Evolutionary conservation across 73 alveolate species (phyloP).

Genomic region (Durusdinium trenchii): DNA sequence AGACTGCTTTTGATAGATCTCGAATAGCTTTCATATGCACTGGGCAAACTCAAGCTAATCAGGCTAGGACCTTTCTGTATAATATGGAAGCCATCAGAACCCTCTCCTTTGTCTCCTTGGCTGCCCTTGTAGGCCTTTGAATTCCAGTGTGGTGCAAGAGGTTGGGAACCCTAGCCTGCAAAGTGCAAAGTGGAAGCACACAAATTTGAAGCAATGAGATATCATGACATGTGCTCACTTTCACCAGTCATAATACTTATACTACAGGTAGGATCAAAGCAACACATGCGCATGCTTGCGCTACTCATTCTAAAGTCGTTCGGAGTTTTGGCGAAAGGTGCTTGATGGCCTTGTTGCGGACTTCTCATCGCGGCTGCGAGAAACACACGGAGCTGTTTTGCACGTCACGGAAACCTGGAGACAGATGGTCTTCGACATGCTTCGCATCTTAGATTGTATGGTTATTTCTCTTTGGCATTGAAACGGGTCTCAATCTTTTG

Average conservation of each 20-base stretch:
- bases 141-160: constrained; percentile 35
- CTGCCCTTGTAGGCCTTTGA: constrained; percentile 16
- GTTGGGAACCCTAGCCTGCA: too few species aligned
- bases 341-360: constrained; percentile 63
- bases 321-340: not conserved
- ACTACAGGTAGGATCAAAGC: not conserved
- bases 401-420: constrained; percentile 38
- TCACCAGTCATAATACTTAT: not conserved
- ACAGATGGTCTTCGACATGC: constrained; percentile 31
- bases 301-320: too few species aligned
- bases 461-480: not conserved
- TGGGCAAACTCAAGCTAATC: too few species aligned
- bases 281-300: too few species aligned
- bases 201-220: too few species aligned
- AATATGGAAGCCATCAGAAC: not conserved
- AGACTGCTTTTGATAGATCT: too few species aligned
- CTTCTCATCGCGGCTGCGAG: constrained; percentile 14
- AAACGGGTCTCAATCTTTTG: not conserved
- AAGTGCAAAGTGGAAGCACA: too few species aligned
- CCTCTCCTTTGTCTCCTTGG: not conserved
- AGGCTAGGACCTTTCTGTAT: too few species aligned
- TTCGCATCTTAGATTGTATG: not conserved
- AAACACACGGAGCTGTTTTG: constrained; percentile 19
- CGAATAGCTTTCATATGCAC: too few species aligned
- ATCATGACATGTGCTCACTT: too few species aligned